These are phyloP conservation scores for Nothomitra cinnamomea DNA, from an alignment of 2,329 filamentous ascomycete genomes.

Conservation along the genomic window DNA sequence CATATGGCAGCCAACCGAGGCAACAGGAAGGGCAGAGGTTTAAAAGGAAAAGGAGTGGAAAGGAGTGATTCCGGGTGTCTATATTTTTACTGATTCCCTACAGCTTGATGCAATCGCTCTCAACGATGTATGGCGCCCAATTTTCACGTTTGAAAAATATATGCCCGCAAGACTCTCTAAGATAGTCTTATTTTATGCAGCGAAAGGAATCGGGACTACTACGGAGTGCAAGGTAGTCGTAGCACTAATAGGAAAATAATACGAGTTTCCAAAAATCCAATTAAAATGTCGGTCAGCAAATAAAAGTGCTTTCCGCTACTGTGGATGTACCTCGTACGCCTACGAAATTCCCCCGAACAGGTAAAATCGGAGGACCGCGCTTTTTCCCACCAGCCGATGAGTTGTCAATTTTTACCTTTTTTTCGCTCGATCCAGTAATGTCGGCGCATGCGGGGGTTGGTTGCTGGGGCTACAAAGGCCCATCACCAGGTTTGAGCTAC, in stretches of 20 bases:
- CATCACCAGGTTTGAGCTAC: not conserved
- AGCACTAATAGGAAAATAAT: no score
- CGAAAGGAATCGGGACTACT: no score
- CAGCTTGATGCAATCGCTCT: not conserved
- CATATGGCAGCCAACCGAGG: slow-evolving; percentile 64
- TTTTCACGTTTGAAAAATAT: no score
- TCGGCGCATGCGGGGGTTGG: slow-evolving; percentile 1
- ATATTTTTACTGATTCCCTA: not conserved
- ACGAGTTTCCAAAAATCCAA: no score
- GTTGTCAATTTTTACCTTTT: not conserved
- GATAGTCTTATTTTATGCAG: no score
- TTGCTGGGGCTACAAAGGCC: not conserved
- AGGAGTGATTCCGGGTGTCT: not conserved
- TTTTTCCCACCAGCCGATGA: not conserved
- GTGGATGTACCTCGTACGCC: no score
- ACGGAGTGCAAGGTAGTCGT: no score
- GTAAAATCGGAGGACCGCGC: not conserved
- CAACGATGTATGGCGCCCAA: no score
- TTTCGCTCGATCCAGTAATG: not conserved
- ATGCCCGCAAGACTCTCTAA: no score
- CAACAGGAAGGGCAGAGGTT: slow-evolving; percentile 45
- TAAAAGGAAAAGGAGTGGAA: slow-evolving; percentile 21
- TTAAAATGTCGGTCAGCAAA: no score
- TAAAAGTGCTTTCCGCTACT: no score
- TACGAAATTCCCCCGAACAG: not conserved